Conservation (phyloP, 176 grass and related monocot genomes). For the Miscanthus lutarioriparius region DNA sequence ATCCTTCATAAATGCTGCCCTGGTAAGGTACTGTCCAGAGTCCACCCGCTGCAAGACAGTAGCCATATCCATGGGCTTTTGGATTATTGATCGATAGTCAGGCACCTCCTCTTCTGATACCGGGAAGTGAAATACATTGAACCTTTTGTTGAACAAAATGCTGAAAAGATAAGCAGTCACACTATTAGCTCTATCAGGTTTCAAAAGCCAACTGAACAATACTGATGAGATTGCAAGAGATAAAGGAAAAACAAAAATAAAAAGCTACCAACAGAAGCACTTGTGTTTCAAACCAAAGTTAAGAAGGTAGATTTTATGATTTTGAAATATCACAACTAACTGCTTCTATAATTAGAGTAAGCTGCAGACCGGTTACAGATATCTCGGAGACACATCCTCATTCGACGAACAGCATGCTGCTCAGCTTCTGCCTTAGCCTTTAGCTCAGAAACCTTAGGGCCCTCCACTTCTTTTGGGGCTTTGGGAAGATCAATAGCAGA, state of each 20-base stretch:
- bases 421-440: conserved; percentile 87
- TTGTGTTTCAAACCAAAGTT: not conserved
- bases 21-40: conserved; percentile 73
- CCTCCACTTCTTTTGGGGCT: conserved; percentile 82
- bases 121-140: conserved; percentile 86
- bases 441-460: conserved; percentile 77
- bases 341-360: conserved; percentile 10
- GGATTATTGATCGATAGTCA: conserved; percentile 78
- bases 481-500: conserved; percentile 76
- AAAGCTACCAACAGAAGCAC: not conserved
- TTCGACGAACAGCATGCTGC: conserved; percentile 91
- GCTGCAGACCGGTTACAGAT: conserved; percentile 86
- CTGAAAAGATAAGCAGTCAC: conserved; percentile 49
- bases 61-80: conserved; percentile 96
- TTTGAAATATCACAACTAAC: conserved; percentile 3
- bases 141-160: conserved; percentile 93
- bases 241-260: not conserved
- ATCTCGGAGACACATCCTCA: conserved; percentile 98
- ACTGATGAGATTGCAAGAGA: not conserved
- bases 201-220: conserved; percentile 14
- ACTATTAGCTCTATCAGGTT: conserved; percentile 35
- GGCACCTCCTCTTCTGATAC: conserved; percentile 93
- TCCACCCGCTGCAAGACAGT: conserved; percentile 89
- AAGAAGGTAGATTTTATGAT: not conserved
- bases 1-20: conserved; percentile 70